Base-by-base conservation (phyloP, 2,329 filamentous ascomycete species). In the Diaporthe aspalathi region DNA sequence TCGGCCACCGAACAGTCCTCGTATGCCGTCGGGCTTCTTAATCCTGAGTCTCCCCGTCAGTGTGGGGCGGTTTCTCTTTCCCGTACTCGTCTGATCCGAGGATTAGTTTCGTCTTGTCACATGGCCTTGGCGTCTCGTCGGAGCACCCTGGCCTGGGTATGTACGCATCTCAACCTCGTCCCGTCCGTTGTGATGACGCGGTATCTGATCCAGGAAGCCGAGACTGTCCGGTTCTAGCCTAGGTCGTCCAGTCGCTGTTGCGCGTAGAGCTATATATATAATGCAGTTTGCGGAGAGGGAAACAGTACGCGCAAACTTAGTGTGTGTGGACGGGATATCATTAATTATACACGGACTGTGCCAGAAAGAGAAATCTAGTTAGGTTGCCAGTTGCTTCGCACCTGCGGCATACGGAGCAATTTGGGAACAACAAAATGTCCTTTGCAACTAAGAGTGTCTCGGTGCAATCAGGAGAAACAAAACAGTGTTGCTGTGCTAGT, bases 1-100 rank as follows among this genome's bases (percentile, higher is more conserved):
- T 63, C 35, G 43, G 60, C 43, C 29, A 63, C 43, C 60, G 43
- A 49, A 7, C 1, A 0, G 2, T 7, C 29, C 43, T 63, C 27
- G 35, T 27, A n/a, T 32, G 43, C 60, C 43, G 60, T 35, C n/a
- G 27, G 43, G 43, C 60, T 22, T 29, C n/a, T 20, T 16, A 20
- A 35, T 29, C 40, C 40, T 35, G 60, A 47, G 43, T 24, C 5
- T 16, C 29, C 50, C 43, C 60, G n/a, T 38, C 45, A 17, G 60
- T 35, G 32, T 65, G 60, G 43, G 45, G 3, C 60, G n/a, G 32
- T 35, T 38, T 50, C 43, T 35, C 35, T n/a, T 50, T 50, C 60
- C 29, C 60, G 60, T 50, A 38, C 60, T 50, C 60, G 27, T 65
- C 60, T 65, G 60, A 65, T 63, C 43, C n/a, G 60, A 63, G 43